Evolutionary conservation across 805 yeast species (phyloP).

Genomic region (Nakazawaea peltata): DNA sequence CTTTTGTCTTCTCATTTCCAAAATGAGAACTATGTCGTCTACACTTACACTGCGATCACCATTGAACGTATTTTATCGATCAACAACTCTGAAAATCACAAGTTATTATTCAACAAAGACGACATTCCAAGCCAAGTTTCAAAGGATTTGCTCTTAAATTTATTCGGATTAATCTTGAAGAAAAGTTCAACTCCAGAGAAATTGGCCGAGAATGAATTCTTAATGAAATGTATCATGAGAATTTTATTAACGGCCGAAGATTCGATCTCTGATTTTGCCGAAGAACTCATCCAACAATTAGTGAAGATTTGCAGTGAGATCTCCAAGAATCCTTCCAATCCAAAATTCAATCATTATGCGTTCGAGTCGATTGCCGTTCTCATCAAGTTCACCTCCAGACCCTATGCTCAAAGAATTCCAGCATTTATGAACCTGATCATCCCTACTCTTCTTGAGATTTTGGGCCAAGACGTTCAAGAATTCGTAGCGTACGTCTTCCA

Average conservation of each 20-base stretch:
- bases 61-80: constrained; percentile 81
- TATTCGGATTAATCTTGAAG: constrained; percentile 59
- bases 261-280: constrained; percentile 36
- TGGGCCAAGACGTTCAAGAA: constrained; percentile 85
- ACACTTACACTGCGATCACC: constrained; percentile 90
- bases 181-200: constrained; percentile 72
- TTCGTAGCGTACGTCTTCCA: constrained; percentile 92
- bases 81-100: constrained; percentile 44
- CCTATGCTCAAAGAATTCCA: constrained; percentile 25
- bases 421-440: constrained; percentile 44
- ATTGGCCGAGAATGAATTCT: constrained; percentile 88
- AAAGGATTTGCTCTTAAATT: constrained; percentile 51
- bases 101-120: constrained; percentile 56
- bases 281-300: constrained; percentile 53
- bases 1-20: constrained; percentile 63
- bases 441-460: constrained; percentile 55
- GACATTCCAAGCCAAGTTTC: constrained; percentile 61
- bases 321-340: constrained; percentile 89
- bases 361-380: constrained; percentile 84
- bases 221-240: constrained; percentile 85
- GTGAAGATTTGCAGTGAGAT: constrained; percentile 62
- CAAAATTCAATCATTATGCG: constrained; percentile 82
- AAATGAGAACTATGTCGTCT: constrained; percentile 68
- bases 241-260: constrained; percentile 69
- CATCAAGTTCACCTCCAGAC: constrained; percentile 36